These are phyloP conservation scores for Trichoderma guizhouense DNA, from an alignment of 2,329 filamentous ascomycete species.

Conservation along the genomic window DNA sequence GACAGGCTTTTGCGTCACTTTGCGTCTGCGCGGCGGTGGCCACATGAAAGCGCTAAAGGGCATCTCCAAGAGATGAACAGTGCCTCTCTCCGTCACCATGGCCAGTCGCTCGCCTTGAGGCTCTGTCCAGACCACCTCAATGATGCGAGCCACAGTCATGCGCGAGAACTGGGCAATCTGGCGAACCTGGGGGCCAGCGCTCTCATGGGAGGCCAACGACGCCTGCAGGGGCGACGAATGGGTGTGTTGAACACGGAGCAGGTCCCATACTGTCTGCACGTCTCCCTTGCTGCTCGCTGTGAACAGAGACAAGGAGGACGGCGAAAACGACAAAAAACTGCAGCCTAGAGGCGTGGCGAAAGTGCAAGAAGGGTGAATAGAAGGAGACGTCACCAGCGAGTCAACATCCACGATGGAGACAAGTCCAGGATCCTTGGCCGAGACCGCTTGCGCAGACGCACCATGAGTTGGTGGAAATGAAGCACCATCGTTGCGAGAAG, in stretches of 20 bases:
- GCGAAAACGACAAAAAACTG: constrained; percentile 76
- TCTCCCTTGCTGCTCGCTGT: constrained; percentile 83
- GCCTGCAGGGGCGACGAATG: constrained; percentile 59
- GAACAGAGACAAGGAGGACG: constrained; percentile 69
- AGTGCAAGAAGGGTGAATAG: constrained; percentile 63
- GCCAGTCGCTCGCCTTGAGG: constrained; percentile 80
- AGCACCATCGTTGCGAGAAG: constrained; percentile 44
- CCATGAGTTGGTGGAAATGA: constrained; percentile 77
- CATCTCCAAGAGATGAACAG: constrained; percentile 87
- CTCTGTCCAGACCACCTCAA: constrained; percentile 84
- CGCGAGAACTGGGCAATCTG: constrained; percentile 86
- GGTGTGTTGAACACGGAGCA: constrained; percentile 63
- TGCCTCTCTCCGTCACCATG: constrained; percentile 91
- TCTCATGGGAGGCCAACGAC: constrained; percentile 41
- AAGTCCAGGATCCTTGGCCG: constrained; percentile 65
- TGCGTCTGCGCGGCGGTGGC: constrained; percentile 67
- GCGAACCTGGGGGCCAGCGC: constrained; percentile 61
- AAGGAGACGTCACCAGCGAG: constrained; percentile 49
- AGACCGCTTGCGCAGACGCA: constrained; percentile 48
- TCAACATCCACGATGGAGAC: constrained; percentile 74
- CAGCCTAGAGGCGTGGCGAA: constrained; percentile 71
- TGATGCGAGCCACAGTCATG: constrained; percentile 85
- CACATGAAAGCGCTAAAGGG: constrained; percentile 79
- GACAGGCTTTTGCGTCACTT: constrained; percentile 41
- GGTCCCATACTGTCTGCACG: constrained; percentile 76